These are phyloP conservation scores for Rhazya stricta DNA, from an alignment of 257 asterid genomes.

Conservation along the genomic window DNA sequence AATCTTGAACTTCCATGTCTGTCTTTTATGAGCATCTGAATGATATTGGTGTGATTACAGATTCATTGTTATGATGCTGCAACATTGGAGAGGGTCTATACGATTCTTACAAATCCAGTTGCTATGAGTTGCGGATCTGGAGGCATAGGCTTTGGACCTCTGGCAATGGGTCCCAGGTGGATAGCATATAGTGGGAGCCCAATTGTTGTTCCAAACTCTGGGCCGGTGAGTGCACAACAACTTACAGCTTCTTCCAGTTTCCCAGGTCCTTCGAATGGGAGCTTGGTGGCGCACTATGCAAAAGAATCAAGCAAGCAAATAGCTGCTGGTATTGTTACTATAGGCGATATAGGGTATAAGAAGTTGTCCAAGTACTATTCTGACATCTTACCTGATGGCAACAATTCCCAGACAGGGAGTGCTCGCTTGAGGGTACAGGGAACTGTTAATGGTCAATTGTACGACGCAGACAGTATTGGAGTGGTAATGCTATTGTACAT, in stretches of 20 bases:
- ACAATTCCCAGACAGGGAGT: constrained; percentile 44
- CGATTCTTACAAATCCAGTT: constrained; percentile 81
- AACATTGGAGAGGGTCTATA: constrained; percentile 66
- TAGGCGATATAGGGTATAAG: constrained; percentile 89
- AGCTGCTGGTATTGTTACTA: constrained; percentile 81
- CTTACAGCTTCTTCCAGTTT: constrained; percentile 54
- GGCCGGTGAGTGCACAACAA: constrained; percentile 76
- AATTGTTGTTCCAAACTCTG: constrained; percentile 52
- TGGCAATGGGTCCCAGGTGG: constrained; percentile 94
- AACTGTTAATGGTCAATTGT: constrained; percentile 46
- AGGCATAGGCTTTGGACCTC: constrained; percentile 77
- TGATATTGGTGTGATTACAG: constrained; percentile 30
- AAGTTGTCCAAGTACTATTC: constrained; percentile 80
- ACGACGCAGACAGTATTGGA: constrained; percentile 67
- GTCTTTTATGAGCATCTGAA: constrained; percentile 10
- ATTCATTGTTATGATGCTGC: constrained; percentile 77
- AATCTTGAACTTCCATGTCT: not conserved
- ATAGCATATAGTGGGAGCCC: constrained; percentile 90
- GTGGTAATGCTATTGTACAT: constrained; percentile 48
- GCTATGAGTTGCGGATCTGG: constrained; percentile 48
- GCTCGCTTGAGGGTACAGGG: constrained; percentile 41
- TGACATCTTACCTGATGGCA: constrained; percentile 65
- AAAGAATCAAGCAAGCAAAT: constrained; percentile 94
- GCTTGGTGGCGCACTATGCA: constrained; percentile 89
- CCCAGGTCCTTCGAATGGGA: constrained; percentile 63